Evolutionary conservation across 148 eudicot genomes (phyloP).

Genomic region (Vaccinium vitisidaea): DNA sequence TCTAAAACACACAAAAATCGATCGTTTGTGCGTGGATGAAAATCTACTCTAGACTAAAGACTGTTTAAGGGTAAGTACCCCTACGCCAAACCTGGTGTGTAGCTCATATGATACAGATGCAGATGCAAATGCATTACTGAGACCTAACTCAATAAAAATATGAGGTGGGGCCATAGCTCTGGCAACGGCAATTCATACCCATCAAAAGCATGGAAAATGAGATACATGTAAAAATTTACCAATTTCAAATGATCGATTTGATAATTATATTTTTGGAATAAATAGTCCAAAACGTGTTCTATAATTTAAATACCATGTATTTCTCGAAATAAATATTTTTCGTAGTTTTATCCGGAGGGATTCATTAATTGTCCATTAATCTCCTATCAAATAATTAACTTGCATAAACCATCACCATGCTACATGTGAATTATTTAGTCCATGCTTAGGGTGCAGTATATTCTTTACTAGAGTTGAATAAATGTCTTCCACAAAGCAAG

Average conservation of each 20-base stretch:
- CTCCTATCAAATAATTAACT: neutral
- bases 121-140: neutral
- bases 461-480: constrained; percentile 2
- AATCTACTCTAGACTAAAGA: too few species aligned
- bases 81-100: too few species aligned
- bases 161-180: neutral
- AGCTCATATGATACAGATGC: too few species aligned
- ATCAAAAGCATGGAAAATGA: neutral
- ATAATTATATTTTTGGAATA: too few species aligned
- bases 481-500: neutral
- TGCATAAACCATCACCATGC: neutral
- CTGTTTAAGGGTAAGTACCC: too few species aligned
- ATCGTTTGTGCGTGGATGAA: too few species aligned
- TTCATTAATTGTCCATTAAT: neutral
- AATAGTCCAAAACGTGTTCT: neutral
- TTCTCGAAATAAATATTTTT: neutral
- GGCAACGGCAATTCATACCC: neutral
- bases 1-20: neutral
- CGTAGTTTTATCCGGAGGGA: neutral
- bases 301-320: neutral
- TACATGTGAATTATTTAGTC: neutral
- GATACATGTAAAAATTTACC: neutral
- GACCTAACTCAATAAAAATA: neutral
- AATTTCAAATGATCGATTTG: neutral
- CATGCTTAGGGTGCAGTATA: neutral